Base-by-base conservation (phyloP, 192 early-diverging fungal species). In the Umbelopsis vinacea region DNA sequence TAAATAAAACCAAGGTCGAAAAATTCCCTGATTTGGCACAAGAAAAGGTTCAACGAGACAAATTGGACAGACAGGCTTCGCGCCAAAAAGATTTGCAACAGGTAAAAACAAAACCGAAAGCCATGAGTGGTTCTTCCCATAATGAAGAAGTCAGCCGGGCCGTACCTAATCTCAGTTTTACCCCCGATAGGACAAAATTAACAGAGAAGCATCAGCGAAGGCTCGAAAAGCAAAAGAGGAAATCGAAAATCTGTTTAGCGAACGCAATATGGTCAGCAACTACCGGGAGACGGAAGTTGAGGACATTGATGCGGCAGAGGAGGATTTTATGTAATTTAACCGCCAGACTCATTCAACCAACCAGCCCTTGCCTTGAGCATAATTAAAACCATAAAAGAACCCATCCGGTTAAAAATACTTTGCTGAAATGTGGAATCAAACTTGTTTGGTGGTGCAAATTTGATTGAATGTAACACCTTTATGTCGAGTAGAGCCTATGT, bases 1-100 rank as follows among this genome's bases (percentile, higher is more conserved):
- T 99, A 45, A 97, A 97, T 85, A 98, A 98, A 83, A 97, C 98
- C 0, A 93, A 92, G 66, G 72, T 79, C 0, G 95, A 97, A 53
- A 68, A 76, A 23, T 76, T 85, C 17, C 94, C 94, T 19, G 97
- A 99, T 76, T 79, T 98, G 74, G 74, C 82, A n/a, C 81, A 84
- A 35, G 88, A 94, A 57, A 93, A 93, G 73, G 33, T 89, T 35
- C 88, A 87, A 35, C 71, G 81, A 47, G 87, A 89, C 12, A 83
- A 86, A 37, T 72, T 72, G n/a, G 50, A 75, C n/a, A 75, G 82
- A 52, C 75, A 69, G 19, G 47, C 71, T 22, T 66, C 43, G 5
- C 66, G 76, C 66, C 54, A 77, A 72, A 70, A 70, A 10, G 73
- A 70, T 46, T 71, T 79, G 73, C 26, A 66, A 66, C 69, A 81